Evolutionary conservation across 2,329 filamentous ascomycete species (phyloP).

Genomic region (Aspergillus sp.): DNA sequence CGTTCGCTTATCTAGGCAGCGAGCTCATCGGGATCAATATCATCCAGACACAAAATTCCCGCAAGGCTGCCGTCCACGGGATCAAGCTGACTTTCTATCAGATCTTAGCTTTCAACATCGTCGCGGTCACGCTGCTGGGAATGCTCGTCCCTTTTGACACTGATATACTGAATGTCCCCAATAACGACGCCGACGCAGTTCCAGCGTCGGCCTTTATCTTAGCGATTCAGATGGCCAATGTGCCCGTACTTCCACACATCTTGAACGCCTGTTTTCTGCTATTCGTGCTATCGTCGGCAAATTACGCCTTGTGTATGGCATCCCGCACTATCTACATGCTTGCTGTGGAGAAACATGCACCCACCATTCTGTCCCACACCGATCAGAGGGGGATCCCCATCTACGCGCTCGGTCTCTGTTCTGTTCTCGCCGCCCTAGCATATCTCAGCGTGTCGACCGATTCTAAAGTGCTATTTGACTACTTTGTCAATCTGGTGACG

Average conservation of each 20-base stretch:
- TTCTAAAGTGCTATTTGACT: conserved; percentile 58
- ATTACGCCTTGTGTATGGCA: conserved; percentile 75
- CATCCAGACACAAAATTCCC: conserved; percentile 75
- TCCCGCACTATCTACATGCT: conserved; percentile 72
- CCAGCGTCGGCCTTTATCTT: conserved; percentile 73
- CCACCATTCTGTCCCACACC: conserved; percentile 68
- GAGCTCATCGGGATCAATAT: conserved; percentile 77
- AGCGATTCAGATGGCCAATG: conserved; percentile 64
- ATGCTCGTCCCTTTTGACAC: conserved; percentile 75
- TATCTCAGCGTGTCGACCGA: conserved; percentile 65
- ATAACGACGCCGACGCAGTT: conserved; percentile 49
- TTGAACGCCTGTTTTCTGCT: conserved; percentile 72
- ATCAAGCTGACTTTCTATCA: conserved; percentile 81
- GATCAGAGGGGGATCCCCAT: conserved; percentile 71
- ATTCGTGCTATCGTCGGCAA: conserved; percentile 75
- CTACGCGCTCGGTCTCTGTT: conserved; percentile 61
- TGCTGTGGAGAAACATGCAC: conserved; percentile 69
- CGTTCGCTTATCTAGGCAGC: conserved; percentile 75
- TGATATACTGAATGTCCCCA: conserved; percentile 53
- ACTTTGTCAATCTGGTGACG: conserved; percentile 67
- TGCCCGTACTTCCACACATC: conserved; percentile 63
- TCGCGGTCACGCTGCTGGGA: conserved; percentile 71
- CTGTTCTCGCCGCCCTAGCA: conserved; percentile 64
- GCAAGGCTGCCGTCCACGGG: conserved; percentile 71
- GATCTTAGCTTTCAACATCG: conserved; percentile 76